Evolutionary conservation across 495 filamentous ascomycete genomes (phyloP), one percentile per base, ranked within the genome.

Genomic region (Aspergillus avenaceus): DNA sequence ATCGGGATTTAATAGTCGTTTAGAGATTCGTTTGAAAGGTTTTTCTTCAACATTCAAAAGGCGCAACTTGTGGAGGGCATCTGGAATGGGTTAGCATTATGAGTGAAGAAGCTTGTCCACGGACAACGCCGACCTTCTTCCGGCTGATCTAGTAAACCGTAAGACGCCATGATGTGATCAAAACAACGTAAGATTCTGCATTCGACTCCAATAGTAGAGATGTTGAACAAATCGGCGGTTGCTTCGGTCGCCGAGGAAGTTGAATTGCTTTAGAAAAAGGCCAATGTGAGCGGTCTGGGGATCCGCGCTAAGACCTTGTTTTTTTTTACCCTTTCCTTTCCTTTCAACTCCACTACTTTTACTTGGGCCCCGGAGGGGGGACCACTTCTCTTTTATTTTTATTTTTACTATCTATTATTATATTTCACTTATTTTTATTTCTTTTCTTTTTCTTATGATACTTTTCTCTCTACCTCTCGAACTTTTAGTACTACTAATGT

Each of bases 31-130:
- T 65, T 88, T 87, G 80, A 92, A 97, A 3, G 90, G 90, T 45
- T 90, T 90, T 61, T 95, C 87, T 77, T 98, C 93, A 55, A 97
- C 86, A 56, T 84, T 85, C 27, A 97, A 80, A 19, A 96, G 88
- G 21, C 93, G 93, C 28, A 82, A 78, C 63, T 91, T 95, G 77
- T 97, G 91, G 23, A 97, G 84, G 36, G 88, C 82, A 66, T 95
- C 91, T 84, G 58, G 27, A 47, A 31, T 43, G 32, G 42, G 51
- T 56, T 53, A 66, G 55, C 45, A 34, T 49, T 43, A 29, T 44
- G 49, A 55, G 48, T 21, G 37, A 22, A 37, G 54, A 25, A 19
- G 31, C 43, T 29, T 42, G 19, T 19, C 3, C 44, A 28, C 27
- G 36, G 50, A 40, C 29, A 27, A 43, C 56, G 31, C 59, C 31